A percentile compares a stretch with the other conserved stretches of the same genome.
These are phyloP conservation scores for Waitea zeae DNA, from an alignment of 1,284 basidiomycete species.

Conservation along the genomic window DNA sequence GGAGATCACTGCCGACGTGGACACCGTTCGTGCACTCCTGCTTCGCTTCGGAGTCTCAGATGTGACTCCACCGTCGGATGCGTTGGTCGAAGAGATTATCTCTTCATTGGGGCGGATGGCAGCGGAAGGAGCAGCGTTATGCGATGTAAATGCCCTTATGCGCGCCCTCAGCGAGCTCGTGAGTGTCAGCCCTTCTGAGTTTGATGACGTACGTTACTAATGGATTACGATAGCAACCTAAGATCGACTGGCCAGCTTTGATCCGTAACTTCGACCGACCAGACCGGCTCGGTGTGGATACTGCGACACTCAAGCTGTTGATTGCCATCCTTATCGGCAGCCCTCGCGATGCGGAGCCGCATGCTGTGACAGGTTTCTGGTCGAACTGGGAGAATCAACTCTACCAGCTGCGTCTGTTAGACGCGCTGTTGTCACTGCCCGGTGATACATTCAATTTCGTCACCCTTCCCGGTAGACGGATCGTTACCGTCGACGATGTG, in stretches of 20 bases:
- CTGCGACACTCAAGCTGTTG: conserved; percentile 63
- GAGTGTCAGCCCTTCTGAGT: conserved; percentile 15
- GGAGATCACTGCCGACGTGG: conserved; percentile 57
- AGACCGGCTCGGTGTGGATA: conserved; percentile 67
- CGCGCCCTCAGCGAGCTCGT: conserved; percentile 53
- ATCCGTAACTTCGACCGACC: conserved; percentile 66
- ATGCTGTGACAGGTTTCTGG: conserved; percentile 72
- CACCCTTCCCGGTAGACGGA: conserved; percentile 60
- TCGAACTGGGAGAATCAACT: conserved; percentile 71
- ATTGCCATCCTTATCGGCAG: conserved; percentile 65
- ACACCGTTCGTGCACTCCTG: conserved; percentile 49
- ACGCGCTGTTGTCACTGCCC: conserved; percentile 76
- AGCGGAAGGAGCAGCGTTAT: conserved; percentile 47
- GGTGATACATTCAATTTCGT: conserved; percentile 88
- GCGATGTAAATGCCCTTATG: conserved; percentile 66
- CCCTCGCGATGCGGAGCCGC: conserved; percentile 50
- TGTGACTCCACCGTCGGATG: conserved; percentile 46
- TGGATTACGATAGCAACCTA: conserved; percentile 29
- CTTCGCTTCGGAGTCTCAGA: conserved; percentile 58
- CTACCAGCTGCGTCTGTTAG: conserved; percentile 77
- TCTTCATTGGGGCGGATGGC: conserved; percentile 47
- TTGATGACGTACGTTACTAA: conserved; percentile 9
- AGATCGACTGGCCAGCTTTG: conserved; percentile 64
- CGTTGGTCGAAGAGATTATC: conserved; percentile 52
- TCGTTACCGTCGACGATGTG: conserved; percentile 78